A percentile compares a stretch with the other conserved stretches of the same genome.
Evolutionary conservation across 176 grass and related monocot species (phyloP).

Genomic region (Avena eriantha): DNA sequence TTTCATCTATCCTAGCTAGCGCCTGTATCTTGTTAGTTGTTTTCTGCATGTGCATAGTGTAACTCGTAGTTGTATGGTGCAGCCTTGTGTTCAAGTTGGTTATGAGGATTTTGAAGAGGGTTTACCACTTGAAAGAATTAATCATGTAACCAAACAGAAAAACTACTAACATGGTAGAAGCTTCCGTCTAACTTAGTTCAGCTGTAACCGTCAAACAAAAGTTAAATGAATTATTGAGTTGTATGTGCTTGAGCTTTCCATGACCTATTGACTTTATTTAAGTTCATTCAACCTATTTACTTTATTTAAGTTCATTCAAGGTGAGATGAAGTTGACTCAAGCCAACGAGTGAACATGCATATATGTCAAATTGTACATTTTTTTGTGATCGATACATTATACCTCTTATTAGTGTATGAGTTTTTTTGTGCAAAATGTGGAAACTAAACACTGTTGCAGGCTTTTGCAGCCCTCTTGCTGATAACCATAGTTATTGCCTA

Average conservation of each 20-base stretch:
- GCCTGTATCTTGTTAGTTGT: conserved; percentile 5
- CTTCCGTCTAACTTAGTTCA: neutral
- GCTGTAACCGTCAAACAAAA: neutral
- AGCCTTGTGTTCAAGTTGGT: conserved; percentile 7
- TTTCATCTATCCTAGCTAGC: neutral
- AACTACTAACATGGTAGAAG: neutral
- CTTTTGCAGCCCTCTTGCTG: neutral
- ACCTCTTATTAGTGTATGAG: neutral
- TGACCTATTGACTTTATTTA: conserved; percentile 30
- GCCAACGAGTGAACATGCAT: neutral
- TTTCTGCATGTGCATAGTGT: neutral
- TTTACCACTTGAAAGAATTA: neutral
- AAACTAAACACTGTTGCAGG: neutral
- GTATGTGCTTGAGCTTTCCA: conserved; percentile 4
- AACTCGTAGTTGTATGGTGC: neutral
- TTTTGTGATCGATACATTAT: neutral
- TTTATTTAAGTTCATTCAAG: conserved; percentile 24
- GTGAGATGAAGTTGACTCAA: neutral
- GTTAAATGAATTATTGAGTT: neutral
- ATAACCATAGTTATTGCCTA: conserved; percentile 12
- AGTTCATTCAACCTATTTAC: conserved; percentile 19
- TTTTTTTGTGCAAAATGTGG: neutral
- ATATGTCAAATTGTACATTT: neutral
- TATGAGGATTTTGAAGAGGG: neutral
- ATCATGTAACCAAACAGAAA: neutral